Base-by-base conservation (phyloP, 768 basidiomycete genomes). In the Mycena maculata region DNA sequence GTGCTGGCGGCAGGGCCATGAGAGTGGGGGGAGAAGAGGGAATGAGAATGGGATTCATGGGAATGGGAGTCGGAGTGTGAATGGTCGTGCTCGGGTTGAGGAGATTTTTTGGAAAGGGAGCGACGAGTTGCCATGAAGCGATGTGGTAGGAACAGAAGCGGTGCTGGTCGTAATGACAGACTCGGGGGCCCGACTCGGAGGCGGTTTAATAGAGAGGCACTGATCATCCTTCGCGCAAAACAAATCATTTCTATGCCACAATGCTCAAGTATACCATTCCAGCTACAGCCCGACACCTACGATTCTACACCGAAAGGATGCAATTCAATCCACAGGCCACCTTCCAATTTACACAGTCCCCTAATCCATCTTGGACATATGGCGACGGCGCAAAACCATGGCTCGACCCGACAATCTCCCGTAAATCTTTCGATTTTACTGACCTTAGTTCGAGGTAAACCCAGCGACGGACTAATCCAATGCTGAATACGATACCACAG, bases 1-100 rank as follows among this genome's bases (percentile, higher is more conserved):
- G 45, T 49, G 45, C 52, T 55, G 41, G 50, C 50, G 86, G 38
- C 78, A 75, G 63, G 90, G 86, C 50, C 83, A 76, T 91, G 90
- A 2, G 83, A 74, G 72, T 89, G 85, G 42, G 38, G 2, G 11
- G 62, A 48, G 39, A 69, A 69, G 11, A 60, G 2, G 23, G 63
- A 45, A 58, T 82, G 76, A 16, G 64, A 57, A 42, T 77, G 73
- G 22, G 74, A 73, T 12, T 52, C 22, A n/a, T 28, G 5, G 23
- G 63, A 36, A 56, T 81, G 75, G 22, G 60, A 49, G 45, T 78
- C 70, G 44, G 82, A 74, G 50, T 86, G 81, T 61, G 82, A 81
- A 71, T 86, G 83, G 47, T 75, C 75, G 63, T 79, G 75, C 23
- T 79, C 74, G 59, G 38, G 70, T 60, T 50, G 60, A 33, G 25